phyloP scores from a whole-genome alignment of 202 grass and related monocot species.

The Panicum virgatum region DNA sequence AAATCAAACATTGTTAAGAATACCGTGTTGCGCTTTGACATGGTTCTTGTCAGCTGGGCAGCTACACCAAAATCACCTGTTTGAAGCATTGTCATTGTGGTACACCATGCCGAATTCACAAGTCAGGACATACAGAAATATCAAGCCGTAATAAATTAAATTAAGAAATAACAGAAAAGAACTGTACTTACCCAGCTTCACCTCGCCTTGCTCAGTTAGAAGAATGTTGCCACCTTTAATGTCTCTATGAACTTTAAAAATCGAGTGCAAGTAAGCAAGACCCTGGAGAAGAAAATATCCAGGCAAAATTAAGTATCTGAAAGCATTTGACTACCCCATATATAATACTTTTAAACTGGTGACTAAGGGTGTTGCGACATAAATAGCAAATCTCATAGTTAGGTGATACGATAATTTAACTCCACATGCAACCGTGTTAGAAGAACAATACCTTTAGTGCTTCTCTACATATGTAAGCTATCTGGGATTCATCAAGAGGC shows the following conservation, averaged over 20 bases:
- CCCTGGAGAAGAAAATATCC: conserved; percentile 64
- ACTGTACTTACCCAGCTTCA: conserved; percentile 93
- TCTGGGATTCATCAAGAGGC: conserved; percentile 90
- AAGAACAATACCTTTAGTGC: conserved; percentile 74
- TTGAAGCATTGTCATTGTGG: conserved; percentile 36
- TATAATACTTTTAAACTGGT: conserved; percentile 3
- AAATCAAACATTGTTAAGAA: conserved; percentile 34
- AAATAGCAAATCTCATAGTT: not conserved
- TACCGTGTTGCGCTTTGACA: conserved; percentile 99
- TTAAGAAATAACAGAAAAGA: conserved; percentile 34
- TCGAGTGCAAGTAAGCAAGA: conserved; percentile 97
- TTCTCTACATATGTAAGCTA: conserved; percentile 99
- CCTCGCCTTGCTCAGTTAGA: conserved; percentile 97
- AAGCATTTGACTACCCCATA: conserved; percentile 3
- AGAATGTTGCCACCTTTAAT: conserved; percentile 99
- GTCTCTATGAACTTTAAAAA: conserved; percentile 99
- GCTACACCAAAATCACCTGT: conserved; percentile 98
- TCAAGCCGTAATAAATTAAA: conserved; percentile 24
- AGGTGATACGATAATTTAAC: conserved; percentile 15
- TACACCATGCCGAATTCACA: conserved; percentile 19
- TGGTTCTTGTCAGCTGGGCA: conserved; percentile 96
- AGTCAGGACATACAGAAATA: conserved; percentile 16
- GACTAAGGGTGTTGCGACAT: not conserved
- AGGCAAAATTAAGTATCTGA: conserved; percentile 34
- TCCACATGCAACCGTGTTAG: conserved; percentile 5